These are phyloP conservation scores for Hordeum pubiflorum DNA, from an alignment of 202 grass and related monocot genomes.

Conservation along the genomic window DNA sequence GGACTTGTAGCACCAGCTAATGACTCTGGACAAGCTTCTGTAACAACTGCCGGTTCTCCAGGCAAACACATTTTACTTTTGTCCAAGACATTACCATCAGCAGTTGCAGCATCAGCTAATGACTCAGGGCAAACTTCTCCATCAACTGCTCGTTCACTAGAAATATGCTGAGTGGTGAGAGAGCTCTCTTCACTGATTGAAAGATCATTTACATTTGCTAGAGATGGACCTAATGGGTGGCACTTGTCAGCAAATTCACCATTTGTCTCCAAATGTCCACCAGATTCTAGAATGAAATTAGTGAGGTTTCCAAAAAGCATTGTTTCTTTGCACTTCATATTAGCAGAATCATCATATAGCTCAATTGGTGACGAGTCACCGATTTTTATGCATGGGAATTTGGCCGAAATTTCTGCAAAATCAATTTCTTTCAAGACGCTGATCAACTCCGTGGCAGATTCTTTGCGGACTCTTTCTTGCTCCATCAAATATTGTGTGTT, in stretches of 20 bases:
- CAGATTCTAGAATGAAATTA: slow-evolving; percentile 34
- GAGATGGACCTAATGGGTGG: slow-evolving; percentile 26
- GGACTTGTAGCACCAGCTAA: slow-evolving; percentile 27
- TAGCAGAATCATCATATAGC: slow-evolving; percentile 58
- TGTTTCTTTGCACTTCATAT: slow-evolving; percentile 26
- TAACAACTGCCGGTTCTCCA: slow-evolving; percentile 16
- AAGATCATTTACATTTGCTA: slow-evolving; percentile 18
- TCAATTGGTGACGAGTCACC: slow-evolving; percentile 62
- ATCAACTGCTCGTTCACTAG: slow-evolving; percentile 21
- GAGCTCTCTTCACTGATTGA: slow-evolving; percentile 30
- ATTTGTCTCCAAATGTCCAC: slow-evolving; percentile 38
- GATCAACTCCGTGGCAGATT: slow-evolving; percentile 36
- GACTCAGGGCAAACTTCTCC: not conserved
- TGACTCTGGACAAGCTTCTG: slow-evolving; percentile 9
- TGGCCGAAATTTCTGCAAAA: slow-evolving; percentile 44
- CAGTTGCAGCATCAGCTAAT: slow-evolving; percentile 27
- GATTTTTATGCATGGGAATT: slow-evolving; percentile 78
- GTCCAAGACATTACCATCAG: slow-evolving; percentile 50
- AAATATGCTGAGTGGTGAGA: not conserved
- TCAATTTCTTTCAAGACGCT: slow-evolving; percentile 60
- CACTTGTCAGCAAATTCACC: slow-evolving; percentile 40
- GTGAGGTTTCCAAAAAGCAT: slow-evolving; percentile 33
- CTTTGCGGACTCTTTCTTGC: slow-evolving; percentile 45
- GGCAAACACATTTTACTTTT: slow-evolving; percentile 48
- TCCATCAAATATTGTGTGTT: slow-evolving; percentile 49